Percentiles rank a stretch among this genome's conserved stretches.
These are phyloP conservation scores for Carex parvula DNA, from an alignment of 176 grass and related monocot genomes.

Conservation along the genomic window DNA sequence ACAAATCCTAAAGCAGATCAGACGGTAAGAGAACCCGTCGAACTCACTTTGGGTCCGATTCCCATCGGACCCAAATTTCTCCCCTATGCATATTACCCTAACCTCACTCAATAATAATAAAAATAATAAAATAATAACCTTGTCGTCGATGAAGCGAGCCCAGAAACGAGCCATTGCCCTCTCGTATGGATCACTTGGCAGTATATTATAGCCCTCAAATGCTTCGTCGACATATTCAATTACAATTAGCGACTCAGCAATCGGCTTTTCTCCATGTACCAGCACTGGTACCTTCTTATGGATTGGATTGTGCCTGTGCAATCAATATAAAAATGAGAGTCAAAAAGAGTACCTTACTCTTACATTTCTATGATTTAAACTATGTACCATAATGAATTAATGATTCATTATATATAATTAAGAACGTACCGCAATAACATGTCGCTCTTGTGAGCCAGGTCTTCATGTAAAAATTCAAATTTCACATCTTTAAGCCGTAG, in stretches of 20 bases:
- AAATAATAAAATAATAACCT: no score
- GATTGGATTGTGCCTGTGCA: slow-evolving; percentile 30
- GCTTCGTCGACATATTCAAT: slow-evolving; percentile 47
- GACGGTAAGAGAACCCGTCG: no score
- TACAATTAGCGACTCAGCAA: slow-evolving; percentile 39
- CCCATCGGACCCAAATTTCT: no score
- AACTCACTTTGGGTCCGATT: no score
- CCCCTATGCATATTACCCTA: no score
- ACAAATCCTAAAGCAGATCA: no score
- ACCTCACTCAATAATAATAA: no score
- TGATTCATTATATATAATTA: background rate
- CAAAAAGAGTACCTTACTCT: background rate
- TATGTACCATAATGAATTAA: background rate
- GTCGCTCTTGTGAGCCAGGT: slow-evolving; percentile 42
- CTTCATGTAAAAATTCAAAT: slow-evolving; percentile 37
- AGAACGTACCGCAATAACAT: slow-evolving; percentile 14
- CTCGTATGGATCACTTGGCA: slow-evolving; percentile 27
- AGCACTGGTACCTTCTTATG: slow-evolving; percentile 52
- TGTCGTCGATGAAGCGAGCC: slow-evolving; percentile 29
- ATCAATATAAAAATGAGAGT: background rate
- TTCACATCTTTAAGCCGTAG: slow-evolving; percentile 32
- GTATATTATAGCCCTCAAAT: slow-evolving; percentile 18
- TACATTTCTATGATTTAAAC: background rate
- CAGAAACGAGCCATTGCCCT: slow-evolving; percentile 39
- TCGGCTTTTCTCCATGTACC: slow-evolving; percentile 27